A percentile compares a stretch with the other conserved stretches of the same genome.
Evolutionary conservation across 371 early-diverging fungal genomes (phyloP).

Genomic region (Mortierella sp.): DNA sequence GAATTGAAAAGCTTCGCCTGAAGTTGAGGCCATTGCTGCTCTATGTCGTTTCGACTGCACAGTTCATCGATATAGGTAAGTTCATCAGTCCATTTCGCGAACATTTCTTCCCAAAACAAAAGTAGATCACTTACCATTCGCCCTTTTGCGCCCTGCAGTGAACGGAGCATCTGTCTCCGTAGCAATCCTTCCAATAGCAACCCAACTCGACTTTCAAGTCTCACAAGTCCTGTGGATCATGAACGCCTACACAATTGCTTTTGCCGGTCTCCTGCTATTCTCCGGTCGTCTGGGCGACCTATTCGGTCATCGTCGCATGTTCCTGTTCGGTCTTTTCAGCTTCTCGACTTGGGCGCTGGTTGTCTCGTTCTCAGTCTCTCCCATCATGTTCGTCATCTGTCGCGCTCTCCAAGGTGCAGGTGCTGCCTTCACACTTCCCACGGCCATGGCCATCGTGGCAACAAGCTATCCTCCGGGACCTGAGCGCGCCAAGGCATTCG

Average conservation of each 20-base stretch:
- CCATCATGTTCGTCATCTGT: conserved; percentile 39
- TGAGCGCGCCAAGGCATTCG: conserved; percentile 35
- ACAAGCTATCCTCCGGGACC: conserved; percentile 41
- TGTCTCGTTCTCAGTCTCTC: conserved; percentile 32
- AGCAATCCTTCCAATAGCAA: conserved; percentile 41
- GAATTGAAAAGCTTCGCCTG: too few relatives aligned
- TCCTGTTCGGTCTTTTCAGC: conserved; percentile 48
- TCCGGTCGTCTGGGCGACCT: conserved; percentile 40
- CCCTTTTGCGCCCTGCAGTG: conserved; percentile 11
- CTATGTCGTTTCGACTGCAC: conserved; percentile 42
- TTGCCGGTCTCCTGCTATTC: conserved; percentile 43
- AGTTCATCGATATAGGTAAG: conserved; percentile 49
- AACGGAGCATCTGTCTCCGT: conserved; percentile 49
- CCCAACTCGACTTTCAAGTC: conserved; percentile 24
- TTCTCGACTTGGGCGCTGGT: conserved; percentile 36
- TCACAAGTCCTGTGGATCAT: conserved; percentile 40
- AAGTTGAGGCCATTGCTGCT: conserved; percentile 23
- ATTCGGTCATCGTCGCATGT: conserved; percentile 38
- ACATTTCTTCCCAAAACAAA: too few relatives aligned
- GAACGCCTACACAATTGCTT: conserved; percentile 44
- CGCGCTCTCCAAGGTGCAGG: conserved; percentile 45
- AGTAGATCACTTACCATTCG: too few relatives aligned
- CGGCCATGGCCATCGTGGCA: conserved; percentile 41
- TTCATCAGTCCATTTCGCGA: too few relatives aligned
- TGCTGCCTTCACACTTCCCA: conserved; percentile 42